Conservation (phyloP, 140 eudicot genomes). For the Ambrosia hybrid region DNA sequence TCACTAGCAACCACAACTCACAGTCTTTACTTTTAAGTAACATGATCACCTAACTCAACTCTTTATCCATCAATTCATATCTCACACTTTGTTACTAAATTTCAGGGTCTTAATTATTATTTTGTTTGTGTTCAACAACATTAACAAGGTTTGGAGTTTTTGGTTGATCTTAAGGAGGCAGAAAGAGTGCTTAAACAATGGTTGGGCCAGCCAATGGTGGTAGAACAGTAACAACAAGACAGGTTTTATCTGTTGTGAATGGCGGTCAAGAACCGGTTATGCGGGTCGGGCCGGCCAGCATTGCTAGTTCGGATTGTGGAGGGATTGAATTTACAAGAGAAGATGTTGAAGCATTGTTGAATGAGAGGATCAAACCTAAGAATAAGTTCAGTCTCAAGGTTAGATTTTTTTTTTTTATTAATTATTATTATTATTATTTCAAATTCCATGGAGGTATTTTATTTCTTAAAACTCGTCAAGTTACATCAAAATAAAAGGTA, state of each 20-base stretch:
- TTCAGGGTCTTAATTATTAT: constrained; percentile 2
- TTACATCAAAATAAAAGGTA: no score
- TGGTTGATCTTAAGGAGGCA: background rate
- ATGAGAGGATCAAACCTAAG: constrained; percentile 79
- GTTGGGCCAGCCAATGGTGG: constrained; percentile 56
- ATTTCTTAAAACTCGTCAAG: no score
- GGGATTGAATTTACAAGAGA: constrained; percentile 66
- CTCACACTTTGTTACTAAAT: constrained; percentile 22
- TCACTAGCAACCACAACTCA: constrained; percentile 36
- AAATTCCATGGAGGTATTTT: no score
- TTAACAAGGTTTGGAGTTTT: constrained; percentile 28
- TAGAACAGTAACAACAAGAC: constrained; percentile 36
- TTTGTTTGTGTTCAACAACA: constrained; percentile 23
- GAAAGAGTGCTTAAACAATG: constrained; percentile 37
- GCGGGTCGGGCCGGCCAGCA: constrained; percentile 54
- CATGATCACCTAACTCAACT: constrained; percentile 26
- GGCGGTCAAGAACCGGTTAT: constrained; percentile 65
- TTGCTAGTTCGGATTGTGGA: constrained; percentile 56
- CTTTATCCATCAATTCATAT: constrained; percentile 11
- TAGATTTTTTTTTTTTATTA: background rate
- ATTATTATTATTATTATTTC: background rate
- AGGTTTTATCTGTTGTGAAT: constrained; percentile 63
- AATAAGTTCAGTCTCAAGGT: constrained; percentile 77
- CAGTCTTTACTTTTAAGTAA: constrained; percentile 39
- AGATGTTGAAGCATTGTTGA: constrained; percentile 79